Conservation (phyloP, 2,329 filamentous ascomycete species). For the Colletotrichum orbiculare region DNA sequence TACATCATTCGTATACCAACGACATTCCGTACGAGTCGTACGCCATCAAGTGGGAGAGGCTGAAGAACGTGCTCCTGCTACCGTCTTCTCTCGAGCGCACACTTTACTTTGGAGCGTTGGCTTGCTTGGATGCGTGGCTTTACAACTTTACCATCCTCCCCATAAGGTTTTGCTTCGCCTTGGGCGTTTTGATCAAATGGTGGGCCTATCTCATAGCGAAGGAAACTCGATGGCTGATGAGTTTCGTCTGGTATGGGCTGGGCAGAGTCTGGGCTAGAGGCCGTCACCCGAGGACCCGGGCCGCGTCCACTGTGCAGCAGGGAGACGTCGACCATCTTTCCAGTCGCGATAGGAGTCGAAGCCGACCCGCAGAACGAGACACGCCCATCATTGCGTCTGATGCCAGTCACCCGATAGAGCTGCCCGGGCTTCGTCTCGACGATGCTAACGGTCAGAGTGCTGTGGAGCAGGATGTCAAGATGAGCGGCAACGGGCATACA, state of each 20-base stretch:
- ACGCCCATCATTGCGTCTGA: constrained; percentile 8
- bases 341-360: constrained; percentile 30
- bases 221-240: constrained; percentile 77
- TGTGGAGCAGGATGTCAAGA: constrained; percentile 36
- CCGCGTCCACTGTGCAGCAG: constrained; percentile 8
- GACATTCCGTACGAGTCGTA: constrained; percentile 89
- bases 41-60: constrained; percentile 88
- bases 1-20: constrained; percentile 66
- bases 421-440: neutral
- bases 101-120: constrained; percentile 87
- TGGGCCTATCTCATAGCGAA: constrained; percentile 79
- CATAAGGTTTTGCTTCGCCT: constrained; percentile 84
- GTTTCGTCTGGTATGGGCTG: constrained; percentile 82
- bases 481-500: constrained; percentile 28
- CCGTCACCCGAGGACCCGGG: constrained; percentile 43
- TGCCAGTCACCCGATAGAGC: neutral
- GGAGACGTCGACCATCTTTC: constrained; percentile 13
- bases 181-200: constrained; percentile 81
- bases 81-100: constrained; percentile 86
- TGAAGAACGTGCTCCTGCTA: constrained; percentile 88
- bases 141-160: constrained; percentile 97
- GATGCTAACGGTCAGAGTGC: constrained; percentile 39
- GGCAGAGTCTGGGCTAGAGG: constrained; percentile 77
- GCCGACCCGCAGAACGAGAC: constrained; percentile 8
- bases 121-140: constrained; percentile 95